Evolutionary conservation across 2,329 filamentous ascomycete species (phyloP).

Genomic region (Pseudocercospora pini-densiflorae): DNA sequence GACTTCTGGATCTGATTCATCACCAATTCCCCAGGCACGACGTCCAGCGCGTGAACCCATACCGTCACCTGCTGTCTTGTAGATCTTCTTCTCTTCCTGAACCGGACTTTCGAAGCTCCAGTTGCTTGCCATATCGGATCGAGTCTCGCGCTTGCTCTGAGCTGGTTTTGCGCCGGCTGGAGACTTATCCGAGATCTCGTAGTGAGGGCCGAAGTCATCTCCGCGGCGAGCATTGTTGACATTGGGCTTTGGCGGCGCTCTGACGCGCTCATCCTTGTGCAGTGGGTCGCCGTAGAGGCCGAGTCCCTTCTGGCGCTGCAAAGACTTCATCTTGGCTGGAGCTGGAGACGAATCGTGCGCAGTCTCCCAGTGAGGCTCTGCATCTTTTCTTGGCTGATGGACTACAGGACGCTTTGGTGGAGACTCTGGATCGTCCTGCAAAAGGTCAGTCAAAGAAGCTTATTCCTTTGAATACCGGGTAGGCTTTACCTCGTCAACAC

Average conservation of each 20-base stretch:
- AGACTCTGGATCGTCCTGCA: constrained; percentile 60
- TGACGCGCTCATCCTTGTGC: constrained; percentile 45
- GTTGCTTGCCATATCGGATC: constrained; percentile 17
- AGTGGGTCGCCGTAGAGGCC: constrained; percentile 78
- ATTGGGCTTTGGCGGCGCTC: constrained; percentile 64
- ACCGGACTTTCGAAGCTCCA: constrained; percentile 24
- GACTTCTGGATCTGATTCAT: constrained; percentile 43
- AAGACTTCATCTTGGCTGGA: constrained; percentile 39
- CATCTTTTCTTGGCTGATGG: constrained; percentile 75
- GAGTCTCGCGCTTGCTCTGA: constrained; percentile 21
- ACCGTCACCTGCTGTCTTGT: constrained; percentile 52
- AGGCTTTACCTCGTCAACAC: constrained; percentile 64
- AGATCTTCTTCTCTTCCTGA: constrained; percentile 39
- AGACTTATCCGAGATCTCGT: constrained; percentile 70
- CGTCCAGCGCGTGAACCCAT: constrained; percentile 57
- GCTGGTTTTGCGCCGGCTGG: constrained; percentile 45
- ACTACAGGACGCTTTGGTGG: constrained; percentile 63
- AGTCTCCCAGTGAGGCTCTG: constrained; percentile 82
- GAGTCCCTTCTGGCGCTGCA: constrained; percentile 65
- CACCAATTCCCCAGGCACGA: constrained; percentile 62
- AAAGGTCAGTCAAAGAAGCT: constrained; percentile 12
- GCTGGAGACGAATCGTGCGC: constrained; percentile 69
- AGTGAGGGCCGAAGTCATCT: constrained; percentile 80
- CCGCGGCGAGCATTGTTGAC: constrained; percentile 74
- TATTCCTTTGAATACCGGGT: constrained; percentile 25